Evolutionary conservation across 129 eudicot genomes (phyloP), one percentile per base, ranked within the genome.

Genomic region (Pulicaria dysenterica): DNA sequence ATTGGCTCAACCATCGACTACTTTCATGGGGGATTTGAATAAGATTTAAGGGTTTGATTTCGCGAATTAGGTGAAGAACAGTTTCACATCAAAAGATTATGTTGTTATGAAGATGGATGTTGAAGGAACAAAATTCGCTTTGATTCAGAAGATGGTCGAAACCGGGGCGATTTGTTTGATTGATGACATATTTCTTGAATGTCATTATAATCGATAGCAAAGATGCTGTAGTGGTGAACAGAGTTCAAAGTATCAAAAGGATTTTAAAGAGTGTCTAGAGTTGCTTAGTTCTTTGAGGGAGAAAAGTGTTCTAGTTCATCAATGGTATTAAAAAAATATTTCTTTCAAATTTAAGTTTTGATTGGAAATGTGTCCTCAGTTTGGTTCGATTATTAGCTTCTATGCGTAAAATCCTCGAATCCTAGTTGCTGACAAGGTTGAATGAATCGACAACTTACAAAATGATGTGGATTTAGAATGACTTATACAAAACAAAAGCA

Each of bases 31-130:
- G 14, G 82, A 80, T 46, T 60, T 70, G 60, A 81, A 91, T 71
- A 77, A 70, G 78, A 83, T 91, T 48, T 76, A 62, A 46, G 97
- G 95, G 65, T 79, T 87, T 75, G 95, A 90, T 74, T 90, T 90
- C 24, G 86, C 89, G 5, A 45, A 49, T 11, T 90, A 95, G 96
- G 72, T 91, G 78, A 87, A 77, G 74, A 69, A n/a, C 0, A 82
- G 67, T 12, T 85, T 83, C 24, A 15, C 38, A 2, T 73, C 76
- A 73, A 80, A 67, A 14, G 95, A 87, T 68, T 90, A 81, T 73
- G 95, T 91, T 43, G 89, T 85, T 47, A 73, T 87, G 86, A 87
- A 87, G 80, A 91, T 91, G 95, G 91, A 91, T 72, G 91, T 85
- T 19, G 95, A 87, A 56, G 97, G 97, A 24, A 75, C 82, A 0